Evolutionary conservation across 164 flowering plant species (phyloP), one percentile per base, ranked within the genome.

Genomic region (Echeveria elegans): DNA sequence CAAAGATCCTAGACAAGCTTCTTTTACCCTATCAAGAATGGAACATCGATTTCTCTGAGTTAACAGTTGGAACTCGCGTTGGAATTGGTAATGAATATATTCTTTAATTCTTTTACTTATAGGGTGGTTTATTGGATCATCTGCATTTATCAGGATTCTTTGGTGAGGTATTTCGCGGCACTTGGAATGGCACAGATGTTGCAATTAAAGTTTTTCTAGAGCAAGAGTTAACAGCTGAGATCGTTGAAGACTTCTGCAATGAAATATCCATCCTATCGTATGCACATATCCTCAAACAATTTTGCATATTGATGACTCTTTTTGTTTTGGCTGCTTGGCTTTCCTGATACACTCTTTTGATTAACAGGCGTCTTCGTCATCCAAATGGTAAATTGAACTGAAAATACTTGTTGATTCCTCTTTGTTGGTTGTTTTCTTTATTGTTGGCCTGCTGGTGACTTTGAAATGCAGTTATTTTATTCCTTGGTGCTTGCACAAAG

Each of bases 101-200:
- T 9, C 0, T 1, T 63, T 63, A 10, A 63, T 29, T 21, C 16
- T 63, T 37, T 34, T 63, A n/a, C 28, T 9, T 31, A n/a, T 21
- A n/a, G 12, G n/a, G 18, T n/a, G 23, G 66, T 37, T 36, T 16
- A 63, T 9, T 36, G 43, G 15, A 36, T 63, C 43, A 21, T 63
- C 43, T 16, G 32, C 9, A 23, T 56, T 69, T 59, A 72, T 7
- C 59, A 95, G 99, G 99, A 24, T 92, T 86, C 71, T 95, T 89
- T 73, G 99, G 97, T 56, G 99, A 95, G 81, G 99, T 95, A 68
- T 91, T 94, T 60, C 96, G 89, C 73, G 99, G 99, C 10, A 77
- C 84, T 26, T 94, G 99, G 99, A 95, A 95, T 80, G 99, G 99
- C 64, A 92, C 99, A 19, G 97, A 95, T 65, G 99, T 95, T 72